Evolutionary conservation across 78 protist species (phyloP).

Genomic region (Mastigamoeba balamuthi): DNA sequence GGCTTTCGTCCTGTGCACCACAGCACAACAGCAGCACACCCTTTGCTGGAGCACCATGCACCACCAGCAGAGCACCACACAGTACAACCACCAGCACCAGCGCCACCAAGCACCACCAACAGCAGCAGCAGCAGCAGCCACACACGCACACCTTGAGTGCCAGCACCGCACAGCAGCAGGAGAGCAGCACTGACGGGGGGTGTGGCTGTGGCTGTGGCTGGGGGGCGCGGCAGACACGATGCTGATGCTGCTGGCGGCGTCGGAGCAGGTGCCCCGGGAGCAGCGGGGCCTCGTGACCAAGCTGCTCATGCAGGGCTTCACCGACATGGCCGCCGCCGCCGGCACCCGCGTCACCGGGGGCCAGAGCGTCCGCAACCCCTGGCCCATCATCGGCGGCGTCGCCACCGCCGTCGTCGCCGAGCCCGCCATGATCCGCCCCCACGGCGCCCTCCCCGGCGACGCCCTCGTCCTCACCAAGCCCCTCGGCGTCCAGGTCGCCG

Average conservation of each 20-base stretch:
- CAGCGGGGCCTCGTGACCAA: constrained; percentile 15
- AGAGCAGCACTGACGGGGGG: no score
- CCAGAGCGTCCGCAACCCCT: constrained; percentile 63
- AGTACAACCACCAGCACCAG: no score
- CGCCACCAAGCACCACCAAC: no score
- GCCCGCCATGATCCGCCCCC: constrained; percentile 60
- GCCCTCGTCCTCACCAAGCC: constrained; percentile 85
- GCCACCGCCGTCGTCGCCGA: constrained; percentile 46
- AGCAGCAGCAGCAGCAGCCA: no score
- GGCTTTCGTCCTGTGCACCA: no score
- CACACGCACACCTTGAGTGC: no score
- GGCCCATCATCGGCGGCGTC: constrained; percentile 83
- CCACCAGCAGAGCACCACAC: no score
- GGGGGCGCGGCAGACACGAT: no score
- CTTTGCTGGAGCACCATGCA: no score
- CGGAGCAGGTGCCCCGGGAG: constrained; percentile 43
- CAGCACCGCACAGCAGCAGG: no score
- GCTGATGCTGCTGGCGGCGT: constrained; percentile 75
- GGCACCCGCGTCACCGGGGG: constrained; percentile 77
- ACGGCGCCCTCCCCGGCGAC: constrained; percentile 53
- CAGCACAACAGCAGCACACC: no score
- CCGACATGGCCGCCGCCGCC: constrained; percentile 9
- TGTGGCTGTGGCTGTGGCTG: no score
- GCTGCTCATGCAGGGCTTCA: constrained; percentile 20
- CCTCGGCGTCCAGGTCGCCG: constrained; percentile 78